Evolutionary conservation across 768 basidiomycete genomes (phyloP), one percentile per base, ranked within the genome.

Genomic region (Wakefieldia striispora): DNA sequence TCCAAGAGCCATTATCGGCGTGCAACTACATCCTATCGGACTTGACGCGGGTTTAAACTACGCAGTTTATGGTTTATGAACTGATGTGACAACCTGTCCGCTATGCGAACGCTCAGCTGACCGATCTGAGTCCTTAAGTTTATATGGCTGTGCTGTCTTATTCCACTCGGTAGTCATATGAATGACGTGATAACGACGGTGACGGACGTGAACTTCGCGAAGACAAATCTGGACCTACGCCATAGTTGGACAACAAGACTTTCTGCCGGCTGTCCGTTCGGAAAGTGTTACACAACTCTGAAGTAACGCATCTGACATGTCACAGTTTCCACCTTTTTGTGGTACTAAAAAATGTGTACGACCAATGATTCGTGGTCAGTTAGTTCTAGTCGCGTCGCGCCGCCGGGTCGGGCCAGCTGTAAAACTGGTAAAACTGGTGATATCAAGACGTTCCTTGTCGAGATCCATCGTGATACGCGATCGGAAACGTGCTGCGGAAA

Each of bases 161-260:
- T 48, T 49, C 45, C 49, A 40, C 47, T 45, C 45, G 42, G 57
- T 48, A 47, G 56, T 13, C 51, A 55, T 57, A 53, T 56, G 51
- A 55, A 66, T 65, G 62, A 67, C 62, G 65, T 65, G 56, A 64
- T 65, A 49, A 36, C 33, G 34, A 37, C 33, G 7, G 33, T 16
- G 31, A 62, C 47, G 45, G 51, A 50, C 50, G 53, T 64, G 50
- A 62, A 65, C 65, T 58, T 56, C 66, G 60, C 37, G 51, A 37
- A 45, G 17, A 44, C 33, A 14, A 13, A 33, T 14, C 6, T 29
- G n/a, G 3, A 33, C 33, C 33, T 33, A 7, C 14, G 14, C 33
- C 14, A 29, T 29, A 9, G 31, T 33, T 33, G 31, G 31, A 6
- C 11, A 33, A 33, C 33, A 33, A 16, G 6, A 33, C 6, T 33